A percentile compares a stretch with the other conserved stretches of the same genome.
phyloP scores from a whole-genome alignment of 257 asterid genomes.

The Ilex aquifolium region DNA sequence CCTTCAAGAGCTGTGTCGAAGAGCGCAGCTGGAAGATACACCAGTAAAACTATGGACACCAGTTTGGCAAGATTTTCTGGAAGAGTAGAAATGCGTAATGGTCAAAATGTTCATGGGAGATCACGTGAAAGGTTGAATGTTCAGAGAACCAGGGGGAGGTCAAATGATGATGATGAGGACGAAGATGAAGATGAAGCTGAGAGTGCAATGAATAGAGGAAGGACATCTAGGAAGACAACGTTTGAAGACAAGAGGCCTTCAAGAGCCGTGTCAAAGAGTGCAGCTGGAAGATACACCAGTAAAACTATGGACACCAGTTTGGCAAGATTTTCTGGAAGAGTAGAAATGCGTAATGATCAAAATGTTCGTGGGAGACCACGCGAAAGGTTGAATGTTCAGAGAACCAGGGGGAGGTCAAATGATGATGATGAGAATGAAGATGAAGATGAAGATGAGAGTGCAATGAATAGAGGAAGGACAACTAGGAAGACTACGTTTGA shows the following conservation, averaged over 20 bases:
- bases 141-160: not conserved
- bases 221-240: constrained; percentile 2
- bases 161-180: no score
- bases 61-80: constrained; percentile 14
- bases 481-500: constrained; percentile 10
- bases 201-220: constrained; percentile 14
- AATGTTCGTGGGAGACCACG: constrained; percentile 16
- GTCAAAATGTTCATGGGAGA: constrained; percentile 17
- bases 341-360: constrained; percentile 21
- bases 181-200: no score
- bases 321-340: constrained; percentile 22
- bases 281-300: constrained; percentile 13
- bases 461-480: constrained; percentile 14
- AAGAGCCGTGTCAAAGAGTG: constrained; percentile 13
- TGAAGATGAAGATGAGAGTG: not conserved
- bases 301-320: constrained; percentile 4
- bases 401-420: constrained; percentile 23
- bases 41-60: not conserved
- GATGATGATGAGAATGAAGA: no score
- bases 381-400: constrained; percentile 18
- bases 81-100: constrained; percentile 26
- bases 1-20: constrained; percentile 6
- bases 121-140: constrained; percentile 16
- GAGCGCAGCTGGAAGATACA: constrained; percentile 17
- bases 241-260: constrained; percentile 7